Conservation (phyloP, 495 filamentous ascomycete species). For the Echria macrotheca region DNA sequence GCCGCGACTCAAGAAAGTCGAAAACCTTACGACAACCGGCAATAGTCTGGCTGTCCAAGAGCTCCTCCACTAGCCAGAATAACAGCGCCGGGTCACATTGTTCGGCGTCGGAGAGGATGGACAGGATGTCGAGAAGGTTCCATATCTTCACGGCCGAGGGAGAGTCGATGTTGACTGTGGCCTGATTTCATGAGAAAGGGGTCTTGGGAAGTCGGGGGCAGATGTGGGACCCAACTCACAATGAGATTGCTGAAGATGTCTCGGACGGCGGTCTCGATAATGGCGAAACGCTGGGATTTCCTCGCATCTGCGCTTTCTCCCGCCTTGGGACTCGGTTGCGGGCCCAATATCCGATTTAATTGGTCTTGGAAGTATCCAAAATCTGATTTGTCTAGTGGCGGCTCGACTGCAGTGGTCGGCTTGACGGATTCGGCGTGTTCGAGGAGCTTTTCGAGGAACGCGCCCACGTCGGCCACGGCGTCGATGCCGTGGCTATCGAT, state of each 20-base stretch:
- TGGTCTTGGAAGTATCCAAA: constrained; percentile 45
- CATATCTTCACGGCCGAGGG: constrained; percentile 75
- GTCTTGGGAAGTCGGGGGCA: not conserved
- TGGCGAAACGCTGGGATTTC: constrained; percentile 50
- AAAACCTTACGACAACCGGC: constrained; percentile 85
- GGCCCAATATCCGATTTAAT: constrained; percentile 34
- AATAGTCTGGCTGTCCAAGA: constrained; percentile 92
- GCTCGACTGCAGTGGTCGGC: constrained; percentile 63
- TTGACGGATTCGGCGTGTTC: constrained; percentile 60
- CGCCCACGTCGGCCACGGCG: constrained; percentile 51
- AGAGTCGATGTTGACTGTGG: constrained; percentile 63
- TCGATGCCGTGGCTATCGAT: constrained; percentile 43
- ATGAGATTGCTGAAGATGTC: constrained; percentile 70
- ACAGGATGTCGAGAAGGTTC: constrained; percentile 88
- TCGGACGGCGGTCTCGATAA: constrained; percentile 73
- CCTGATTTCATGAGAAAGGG: constrained; percentile 37
- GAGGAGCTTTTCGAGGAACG: constrained; percentile 57
- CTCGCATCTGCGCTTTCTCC: constrained; percentile 27
- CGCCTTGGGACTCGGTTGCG: constrained; percentile 7
- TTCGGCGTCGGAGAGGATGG: constrained; percentile 77
- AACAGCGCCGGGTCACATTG: constrained; percentile 79
- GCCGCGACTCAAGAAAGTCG: constrained; percentile 86
- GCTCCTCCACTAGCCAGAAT: constrained; percentile 88
- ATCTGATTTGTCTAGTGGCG: constrained; percentile 62
- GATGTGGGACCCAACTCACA: constrained; percentile 46